Evolutionary conservation across 441 rosid genomes (phyloP).

Genomic region (Raphanus hybrid): DNA sequence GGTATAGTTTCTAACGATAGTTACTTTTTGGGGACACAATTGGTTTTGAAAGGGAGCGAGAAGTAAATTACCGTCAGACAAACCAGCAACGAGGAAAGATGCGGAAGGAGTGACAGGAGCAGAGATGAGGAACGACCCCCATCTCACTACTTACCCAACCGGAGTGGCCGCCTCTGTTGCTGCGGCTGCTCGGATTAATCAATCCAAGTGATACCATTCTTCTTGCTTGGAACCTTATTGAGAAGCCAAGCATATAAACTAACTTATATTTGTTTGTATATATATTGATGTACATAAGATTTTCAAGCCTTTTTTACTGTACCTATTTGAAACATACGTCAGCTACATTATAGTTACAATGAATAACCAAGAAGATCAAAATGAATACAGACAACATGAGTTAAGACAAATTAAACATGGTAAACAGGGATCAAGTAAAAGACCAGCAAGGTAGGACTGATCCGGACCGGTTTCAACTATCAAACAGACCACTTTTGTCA

Average conservation of each 20-base stretch:
- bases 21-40: background rate
- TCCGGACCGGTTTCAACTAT: background rate
- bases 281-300: conserved; percentile 19
- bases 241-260: background rate
- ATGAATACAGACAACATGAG: background rate
- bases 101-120: conserved; percentile 44
- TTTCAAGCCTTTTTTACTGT: background rate
- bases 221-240: conserved; percentile 1
- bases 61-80: conserved; percentile 36
- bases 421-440: background rate
- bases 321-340: background rate
- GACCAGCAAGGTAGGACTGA: background rate
- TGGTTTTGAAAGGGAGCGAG: conserved; percentile 37
- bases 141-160: conserved; percentile 63
- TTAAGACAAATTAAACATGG: conserved; percentile 13
- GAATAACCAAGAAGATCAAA: conserved; percentile 20
- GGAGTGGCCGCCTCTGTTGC: conserved; percentile 75
- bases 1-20: background rate
- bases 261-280: background rate
- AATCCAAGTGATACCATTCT: conserved; percentile 38
- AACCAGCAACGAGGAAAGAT: conserved; percentile 41
- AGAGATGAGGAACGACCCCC: conserved; percentile 45
- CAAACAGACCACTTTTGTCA: background rate
- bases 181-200: conserved; percentile 78
- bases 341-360: background rate